A percentile compares a stretch with the other conserved stretches of the same genome.
Evolutionary conservation across 176 grass and related monocot genomes (phyloP).

Genomic region (Phyllostachys edulis): DNA sequence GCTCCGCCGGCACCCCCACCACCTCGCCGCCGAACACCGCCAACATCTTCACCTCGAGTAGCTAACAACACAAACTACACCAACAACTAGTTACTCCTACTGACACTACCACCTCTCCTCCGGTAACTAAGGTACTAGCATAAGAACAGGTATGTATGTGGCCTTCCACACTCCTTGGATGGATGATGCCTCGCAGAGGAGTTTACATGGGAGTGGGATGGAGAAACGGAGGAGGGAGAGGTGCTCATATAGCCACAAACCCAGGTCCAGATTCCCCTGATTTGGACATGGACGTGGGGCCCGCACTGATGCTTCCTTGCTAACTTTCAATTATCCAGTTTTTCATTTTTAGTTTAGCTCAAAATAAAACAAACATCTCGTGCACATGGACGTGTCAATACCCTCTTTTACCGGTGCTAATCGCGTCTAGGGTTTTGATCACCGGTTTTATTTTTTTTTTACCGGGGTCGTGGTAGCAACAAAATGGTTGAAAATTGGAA

Average conservation of each 20-base stretch:
- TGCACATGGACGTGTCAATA: conserved; percentile 7
- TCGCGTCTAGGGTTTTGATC: background rate
- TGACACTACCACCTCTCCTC: background rate
- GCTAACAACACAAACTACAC: background rate
- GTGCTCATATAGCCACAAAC: conserved; percentile 5
- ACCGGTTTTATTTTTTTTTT: too few species aligned
- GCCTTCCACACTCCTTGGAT: conserved; percentile 32
- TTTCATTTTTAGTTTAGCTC: background rate
- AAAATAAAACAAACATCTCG: background rate
- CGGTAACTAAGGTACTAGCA: background rate
- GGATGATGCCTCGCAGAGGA: background rate
- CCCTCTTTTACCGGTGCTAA: background rate
- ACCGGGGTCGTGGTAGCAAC: too few species aligned
- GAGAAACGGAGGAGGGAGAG: background rate
- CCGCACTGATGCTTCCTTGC: background rate
- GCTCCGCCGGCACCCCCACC: conserved; percentile 82
- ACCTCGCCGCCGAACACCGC: conserved; percentile 89
- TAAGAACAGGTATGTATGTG: background rate
- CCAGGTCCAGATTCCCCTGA: background rate
- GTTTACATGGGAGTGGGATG: background rate
- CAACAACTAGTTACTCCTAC: background rate
- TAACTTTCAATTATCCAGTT: background rate
- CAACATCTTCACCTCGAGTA: conserved; percentile 44
- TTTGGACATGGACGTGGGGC: conserved; percentile 12
- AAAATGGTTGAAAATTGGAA: too few species aligned